Conservation (phyloP, 306 rosid species). For the Quercus cerris region DNA sequence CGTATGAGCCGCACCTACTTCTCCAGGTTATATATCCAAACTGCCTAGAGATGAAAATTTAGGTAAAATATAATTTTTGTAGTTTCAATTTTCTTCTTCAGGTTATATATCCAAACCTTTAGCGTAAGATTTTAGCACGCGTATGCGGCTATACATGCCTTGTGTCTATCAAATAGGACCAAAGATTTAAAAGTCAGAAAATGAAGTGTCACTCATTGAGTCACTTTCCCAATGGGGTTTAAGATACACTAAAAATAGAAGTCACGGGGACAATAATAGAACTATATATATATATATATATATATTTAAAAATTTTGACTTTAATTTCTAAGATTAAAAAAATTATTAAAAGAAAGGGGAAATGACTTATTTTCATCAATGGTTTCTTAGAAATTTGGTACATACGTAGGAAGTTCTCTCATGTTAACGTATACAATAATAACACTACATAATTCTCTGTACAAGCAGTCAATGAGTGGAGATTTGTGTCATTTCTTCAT, state of each 20-base stretch:
- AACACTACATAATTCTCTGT: too few relatives aligned
- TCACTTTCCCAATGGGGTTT: not conserved
- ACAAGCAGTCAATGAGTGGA: too few relatives aligned
- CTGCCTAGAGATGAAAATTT: not conserved
- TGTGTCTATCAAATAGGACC: not conserved
- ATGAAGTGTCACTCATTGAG: not conserved
- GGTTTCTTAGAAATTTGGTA: too few relatives aligned
- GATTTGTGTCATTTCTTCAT: too few relatives aligned
- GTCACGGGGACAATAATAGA: not conserved
- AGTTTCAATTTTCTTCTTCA: not conserved
- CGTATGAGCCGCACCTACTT: not conserved
- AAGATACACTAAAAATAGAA: not conserved
- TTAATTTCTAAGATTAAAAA: too few relatives aligned
- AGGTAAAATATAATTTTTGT: not conserved
- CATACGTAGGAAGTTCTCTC: too few relatives aligned
- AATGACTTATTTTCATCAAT: too few relatives aligned
- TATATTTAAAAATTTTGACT: not conserved
- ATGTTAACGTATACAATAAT: too few relatives aligned
- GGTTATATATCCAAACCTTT: not conserved
- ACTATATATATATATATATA: not conserved
- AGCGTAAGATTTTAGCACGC: constrained; percentile 9
- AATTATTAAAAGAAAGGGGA: too few relatives aligned
- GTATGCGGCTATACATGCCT: not conserved
- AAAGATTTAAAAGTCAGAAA: not conserved
- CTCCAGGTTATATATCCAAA: not conserved